These are phyloP conservation scores for Nectriaceae sp. DNA, from an alignment of 2,329 filamentous ascomycete genomes.

Conservation along the genomic window DNA sequence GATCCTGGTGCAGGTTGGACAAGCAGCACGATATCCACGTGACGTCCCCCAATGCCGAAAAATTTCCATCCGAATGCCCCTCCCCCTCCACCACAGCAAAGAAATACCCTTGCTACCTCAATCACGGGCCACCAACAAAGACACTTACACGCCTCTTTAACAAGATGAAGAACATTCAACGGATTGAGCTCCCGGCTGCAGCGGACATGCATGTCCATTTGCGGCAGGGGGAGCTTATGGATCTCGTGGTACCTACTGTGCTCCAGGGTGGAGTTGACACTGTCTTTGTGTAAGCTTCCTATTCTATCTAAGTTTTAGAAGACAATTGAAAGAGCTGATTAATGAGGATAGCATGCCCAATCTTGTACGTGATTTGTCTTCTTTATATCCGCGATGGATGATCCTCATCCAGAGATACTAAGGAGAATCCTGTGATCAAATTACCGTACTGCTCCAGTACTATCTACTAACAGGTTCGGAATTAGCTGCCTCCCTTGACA, in stretches of 20 bases:
- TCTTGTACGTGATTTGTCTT: constrained; percentile 42
- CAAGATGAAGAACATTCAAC: constrained; percentile 35
- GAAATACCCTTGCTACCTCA: too few species aligned
- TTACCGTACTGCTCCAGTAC: too few species aligned
- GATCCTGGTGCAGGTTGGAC: too few species aligned
- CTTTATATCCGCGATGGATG: constrained; percentile 7
- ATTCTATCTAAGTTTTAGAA: constrained; percentile 10
- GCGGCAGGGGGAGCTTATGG: constrained; percentile 67
- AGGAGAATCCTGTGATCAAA: too few species aligned
- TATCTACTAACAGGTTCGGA: too few species aligned
- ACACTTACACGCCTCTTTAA: neutral
- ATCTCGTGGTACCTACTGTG: constrained; percentile 52
- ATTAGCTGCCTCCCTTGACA: constrained; percentile 57
- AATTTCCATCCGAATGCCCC: too few species aligned
- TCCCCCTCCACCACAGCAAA: too few species aligned
- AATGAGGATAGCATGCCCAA: constrained; percentile 54
- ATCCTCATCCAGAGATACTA: neutral
- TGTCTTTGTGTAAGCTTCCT: constrained; percentile 48
- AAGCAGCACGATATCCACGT: too few species aligned
- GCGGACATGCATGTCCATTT: constrained; percentile 74
- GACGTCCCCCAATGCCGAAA: too few species aligned
- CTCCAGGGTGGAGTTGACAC: constrained; percentile 66
- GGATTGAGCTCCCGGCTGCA: constrained; percentile 59
- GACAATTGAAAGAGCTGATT: constrained; percentile 22
- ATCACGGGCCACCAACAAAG: too few species aligned